A percentile compares a stretch with the other conserved stretches of the same genome.
These are phyloP conservation scores for Naganishia sp. DNA, from an alignment of 1,284 basidiomycete genomes.

Conservation along the genomic window DNA sequence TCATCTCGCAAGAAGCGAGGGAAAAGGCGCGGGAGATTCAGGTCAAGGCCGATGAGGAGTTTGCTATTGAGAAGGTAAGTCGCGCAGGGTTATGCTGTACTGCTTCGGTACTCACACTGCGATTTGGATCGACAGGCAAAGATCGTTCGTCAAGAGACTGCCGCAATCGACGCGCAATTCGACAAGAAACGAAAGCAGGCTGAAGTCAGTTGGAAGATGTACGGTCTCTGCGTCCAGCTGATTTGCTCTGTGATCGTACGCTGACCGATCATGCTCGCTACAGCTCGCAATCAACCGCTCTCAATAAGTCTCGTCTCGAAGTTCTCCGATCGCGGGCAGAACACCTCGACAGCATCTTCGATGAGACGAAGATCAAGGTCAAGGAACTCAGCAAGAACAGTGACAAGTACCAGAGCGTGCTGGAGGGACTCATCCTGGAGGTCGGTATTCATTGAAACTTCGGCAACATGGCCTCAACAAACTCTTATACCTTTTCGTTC, in stretches of 20 bases:
- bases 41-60: conserved; percentile 96
- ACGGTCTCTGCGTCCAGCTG: conserved; percentile 40
- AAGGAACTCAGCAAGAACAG: conserved; percentile 69
- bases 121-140: conserved; percentile 66
- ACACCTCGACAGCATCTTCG: conserved; percentile 85
- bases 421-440: conserved; percentile 80
- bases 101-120: neutral
- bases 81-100: neutral
- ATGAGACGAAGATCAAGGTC: conserved; percentile 66
- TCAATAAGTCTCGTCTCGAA: conserved; percentile 91
- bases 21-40: conserved; percentile 96
- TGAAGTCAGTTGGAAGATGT: conserved; percentile 95
- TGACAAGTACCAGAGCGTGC: conserved; percentile 71
- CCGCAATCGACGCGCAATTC: conserved; percentile 84
- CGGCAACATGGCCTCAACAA: neutral
- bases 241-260: neutral
- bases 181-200: conserved; percentile 93
- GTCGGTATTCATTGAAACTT: conserved; percentile 50
- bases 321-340: conserved; percentile 91
- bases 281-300: conserved; percentile 92
- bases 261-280: conserved; percentile 15
- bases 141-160: conserved; percentile 90
- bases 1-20: conserved; percentile 93
- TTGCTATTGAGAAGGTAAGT: conserved; percentile 89
- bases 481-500: conserved; percentile 5